Percentiles rank a stretch among this genome's conserved stretches.
phyloP scores from a whole-genome alignment of 2,329 filamentous ascomycete genomes.

The Kalmusia sp. region DNA sequence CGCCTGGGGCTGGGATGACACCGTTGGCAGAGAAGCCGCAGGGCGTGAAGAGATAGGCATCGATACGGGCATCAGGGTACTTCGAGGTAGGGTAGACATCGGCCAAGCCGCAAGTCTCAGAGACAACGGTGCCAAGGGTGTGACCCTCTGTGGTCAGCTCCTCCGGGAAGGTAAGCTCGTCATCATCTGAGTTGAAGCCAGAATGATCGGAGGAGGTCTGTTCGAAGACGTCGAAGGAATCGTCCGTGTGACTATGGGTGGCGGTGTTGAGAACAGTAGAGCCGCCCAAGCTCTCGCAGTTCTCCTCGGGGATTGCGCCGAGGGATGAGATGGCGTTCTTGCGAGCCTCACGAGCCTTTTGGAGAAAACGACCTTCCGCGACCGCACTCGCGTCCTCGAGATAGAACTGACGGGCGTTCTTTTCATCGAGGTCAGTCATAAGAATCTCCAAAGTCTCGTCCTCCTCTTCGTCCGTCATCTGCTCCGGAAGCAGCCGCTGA shows the following conservation, averaged over 20 bases:
- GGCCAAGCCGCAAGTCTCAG: slow-evolving; percentile 85
- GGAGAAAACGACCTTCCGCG: slow-evolving; percentile 79
- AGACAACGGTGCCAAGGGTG: slow-evolving; percentile 88
- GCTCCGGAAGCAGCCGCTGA: slow-evolving; percentile 58
- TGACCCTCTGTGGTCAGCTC: slow-evolving; percentile 92
- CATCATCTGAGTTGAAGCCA: slow-evolving; percentile 64
- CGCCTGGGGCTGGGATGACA: slow-evolving; percentile 78
- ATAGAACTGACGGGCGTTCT: slow-evolving; percentile 72
- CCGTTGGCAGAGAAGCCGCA: slow-evolving; percentile 98
- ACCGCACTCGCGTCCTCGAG: slow-evolving; percentile 86
- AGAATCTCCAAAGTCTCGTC: slow-evolving; percentile 79
- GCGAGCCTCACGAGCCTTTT: slow-evolving; percentile 69
- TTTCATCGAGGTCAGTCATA: slow-evolving; percentile 72
- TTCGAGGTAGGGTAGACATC: slow-evolving; percentile 85
- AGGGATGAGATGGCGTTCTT: slow-evolving; percentile 66
- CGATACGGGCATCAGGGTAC: slow-evolving; percentile 92
- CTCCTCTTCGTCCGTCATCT: slow-evolving; percentile 57
- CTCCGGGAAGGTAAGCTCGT: slow-evolving; percentile 66
- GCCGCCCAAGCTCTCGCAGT: slow-evolving; percentile 45
- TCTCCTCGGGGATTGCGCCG: slow-evolving; percentile 64
- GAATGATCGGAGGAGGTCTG: slow-evolving; percentile 71
- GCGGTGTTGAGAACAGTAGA: slow-evolving; percentile 48
- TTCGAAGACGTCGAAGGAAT: slow-evolving; percentile 80
- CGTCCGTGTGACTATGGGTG: slow-evolving; percentile 58
- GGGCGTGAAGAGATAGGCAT: slow-evolving; percentile 94